These are phyloP conservation scores for Pythium rhizo-oryzae DNA, from an alignment of 352 stramenopile species.

Conservation along the genomic window DNA sequence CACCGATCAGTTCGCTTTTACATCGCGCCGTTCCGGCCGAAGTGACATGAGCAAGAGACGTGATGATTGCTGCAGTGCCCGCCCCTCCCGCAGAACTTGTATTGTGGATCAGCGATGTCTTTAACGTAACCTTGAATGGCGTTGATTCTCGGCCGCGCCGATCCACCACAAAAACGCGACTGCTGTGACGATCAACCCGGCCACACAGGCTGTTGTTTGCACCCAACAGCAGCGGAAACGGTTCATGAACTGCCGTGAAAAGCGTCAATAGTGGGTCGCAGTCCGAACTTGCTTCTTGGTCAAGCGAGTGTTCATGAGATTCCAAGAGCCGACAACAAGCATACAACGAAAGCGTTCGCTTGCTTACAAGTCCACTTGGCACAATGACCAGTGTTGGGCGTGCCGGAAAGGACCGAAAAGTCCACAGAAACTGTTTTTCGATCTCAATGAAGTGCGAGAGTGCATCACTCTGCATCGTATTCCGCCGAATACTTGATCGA, in stretches of 20 bases:
- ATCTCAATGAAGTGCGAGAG: constrained; percentile 44
- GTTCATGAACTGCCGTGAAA: constrained; percentile 47
- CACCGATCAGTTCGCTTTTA: constrained; percentile 19
- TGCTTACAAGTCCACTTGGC: constrained; percentile 43
- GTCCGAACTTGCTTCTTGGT: neutral
- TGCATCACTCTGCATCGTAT: constrained; percentile 29
- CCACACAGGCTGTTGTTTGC: constrained; percentile 33
- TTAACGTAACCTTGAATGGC: constrained; percentile 42
- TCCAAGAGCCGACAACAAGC: constrained; percentile 38
- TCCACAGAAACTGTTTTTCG: constrained; percentile 52
- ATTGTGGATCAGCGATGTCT: constrained; percentile 46
- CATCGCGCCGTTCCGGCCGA: constrained; percentile 29
- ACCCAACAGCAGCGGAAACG: constrained; percentile 27
- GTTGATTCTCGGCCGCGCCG: constrained; percentile 16
- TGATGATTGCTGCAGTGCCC: constrained; percentile 38
- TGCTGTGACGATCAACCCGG: constrained; percentile 46
- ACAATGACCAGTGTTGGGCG: constrained; percentile 44
- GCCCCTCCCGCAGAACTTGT: constrained; percentile 35
- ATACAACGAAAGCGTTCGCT: constrained; percentile 42
- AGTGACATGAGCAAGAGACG: constrained; percentile 6
- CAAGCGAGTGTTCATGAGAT: constrained; percentile 24
- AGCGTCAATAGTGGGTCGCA: constrained; percentile 38
- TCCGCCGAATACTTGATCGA: constrained; percentile 32
- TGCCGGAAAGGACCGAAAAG: constrained; percentile 38
- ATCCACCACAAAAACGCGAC: constrained; percentile 44